phyloP scores from a whole-genome alignment of 345 rosid genomes.

The Schrenkiella parvula region DNA sequence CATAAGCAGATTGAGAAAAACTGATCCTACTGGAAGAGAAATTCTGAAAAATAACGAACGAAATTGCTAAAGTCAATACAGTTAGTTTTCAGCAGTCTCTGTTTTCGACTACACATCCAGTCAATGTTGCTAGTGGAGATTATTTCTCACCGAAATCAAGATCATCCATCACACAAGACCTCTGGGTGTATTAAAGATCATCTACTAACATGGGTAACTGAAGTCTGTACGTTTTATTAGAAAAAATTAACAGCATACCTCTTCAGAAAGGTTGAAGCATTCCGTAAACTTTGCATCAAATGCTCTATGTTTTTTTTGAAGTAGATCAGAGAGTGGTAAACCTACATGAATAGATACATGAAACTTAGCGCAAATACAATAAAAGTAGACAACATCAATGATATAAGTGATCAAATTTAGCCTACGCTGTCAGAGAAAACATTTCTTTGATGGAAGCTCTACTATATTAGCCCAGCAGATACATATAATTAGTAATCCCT shows the following conservation, averaged over 20 bases:
- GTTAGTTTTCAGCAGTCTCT: background rate
- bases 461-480: background rate
- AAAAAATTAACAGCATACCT: constrained; percentile 42
- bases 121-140: background rate
- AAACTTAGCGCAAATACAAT: constrained; percentile 11
- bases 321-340: constrained; percentile 47
- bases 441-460: background rate
- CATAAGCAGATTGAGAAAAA: background rate
- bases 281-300: constrained; percentile 65
- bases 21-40: background rate
- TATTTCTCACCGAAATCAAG: background rate
- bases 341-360: constrained; percentile 37
- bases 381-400: background rate
- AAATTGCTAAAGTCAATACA: background rate
- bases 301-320: constrained; percentile 54
- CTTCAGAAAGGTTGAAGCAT: constrained; percentile 52
- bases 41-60: background rate
- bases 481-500: background rate
- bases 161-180: background rate
- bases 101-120: constrained; percentile 8
- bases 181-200: background rate
- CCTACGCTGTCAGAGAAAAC: background rate
- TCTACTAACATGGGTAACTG: background rate
- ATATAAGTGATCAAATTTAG: constrained; percentile 3
- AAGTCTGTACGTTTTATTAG: background rate